Conservation (phyloP, 2,329 filamentous ascomycete genomes). For the Aspergillus carbonarius region DNA sequence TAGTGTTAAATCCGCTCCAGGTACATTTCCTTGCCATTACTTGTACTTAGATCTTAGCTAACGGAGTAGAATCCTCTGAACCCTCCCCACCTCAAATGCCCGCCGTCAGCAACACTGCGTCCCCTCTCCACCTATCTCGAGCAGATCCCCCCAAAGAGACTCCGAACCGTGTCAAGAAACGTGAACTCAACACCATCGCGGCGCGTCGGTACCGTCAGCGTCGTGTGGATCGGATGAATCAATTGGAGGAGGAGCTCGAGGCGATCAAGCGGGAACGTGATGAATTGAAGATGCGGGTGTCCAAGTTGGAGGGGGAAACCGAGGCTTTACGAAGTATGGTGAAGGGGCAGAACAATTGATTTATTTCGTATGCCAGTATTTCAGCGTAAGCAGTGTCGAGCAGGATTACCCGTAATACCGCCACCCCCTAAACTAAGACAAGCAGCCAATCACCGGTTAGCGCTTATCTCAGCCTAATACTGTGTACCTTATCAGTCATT, state of each 20-base stretch:
- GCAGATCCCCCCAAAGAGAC: slow-evolving; percentile 11
- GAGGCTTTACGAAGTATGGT: slow-evolving; percentile 32
- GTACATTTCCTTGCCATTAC: too few relatives aligned
- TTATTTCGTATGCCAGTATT: too few relatives aligned
- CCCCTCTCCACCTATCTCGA: not conserved
- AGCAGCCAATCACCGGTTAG: too few relatives aligned
- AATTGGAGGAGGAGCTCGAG: slow-evolving; percentile 35
- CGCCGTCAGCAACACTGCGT: not conserved
- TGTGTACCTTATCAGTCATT: too few relatives aligned
- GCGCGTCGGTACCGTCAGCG: slow-evolving; percentile 39
- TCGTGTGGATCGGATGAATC: slow-evolving; percentile 33
- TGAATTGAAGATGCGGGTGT: slow-evolving; percentile 35
- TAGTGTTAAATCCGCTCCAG: not conserved
- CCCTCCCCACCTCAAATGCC: not conserved
- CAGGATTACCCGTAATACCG: too few relatives aligned
- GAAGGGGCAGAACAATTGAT: slow-evolving; percentile 2
- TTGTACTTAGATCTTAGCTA: too few relatives aligned
- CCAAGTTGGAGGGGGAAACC: slow-evolving; percentile 38
- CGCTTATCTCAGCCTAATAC: too few relatives aligned
- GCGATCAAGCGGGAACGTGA: slow-evolving; percentile 34
- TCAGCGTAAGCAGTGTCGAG: too few relatives aligned
- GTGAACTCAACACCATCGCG: slow-evolving; percentile 37
- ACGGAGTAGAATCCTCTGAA: not conserved
- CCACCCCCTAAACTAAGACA: too few relatives aligned
- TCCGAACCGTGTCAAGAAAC: slow-evolving; percentile 30